Evolutionary conservation across 805 yeast species (phyloP).

Genomic region (Lipomyces yamanashiensis): DNA sequence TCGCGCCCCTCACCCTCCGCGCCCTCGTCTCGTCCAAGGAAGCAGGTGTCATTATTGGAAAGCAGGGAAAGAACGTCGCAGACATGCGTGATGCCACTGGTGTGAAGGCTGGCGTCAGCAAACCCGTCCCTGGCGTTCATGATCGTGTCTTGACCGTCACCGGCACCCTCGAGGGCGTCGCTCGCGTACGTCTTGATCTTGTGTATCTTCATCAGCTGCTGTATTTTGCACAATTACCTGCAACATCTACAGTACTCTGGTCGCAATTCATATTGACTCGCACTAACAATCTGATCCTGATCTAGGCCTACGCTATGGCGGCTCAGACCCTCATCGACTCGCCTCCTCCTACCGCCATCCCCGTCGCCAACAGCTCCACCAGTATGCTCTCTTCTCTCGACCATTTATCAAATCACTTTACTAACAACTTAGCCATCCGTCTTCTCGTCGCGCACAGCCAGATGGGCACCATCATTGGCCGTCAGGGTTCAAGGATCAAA

Average conservation of each 20-base stretch:
- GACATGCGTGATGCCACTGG: conserved; percentile 72
- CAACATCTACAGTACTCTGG: background rate
- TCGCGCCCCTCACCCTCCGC: conserved; percentile 46
- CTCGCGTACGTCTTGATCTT: conserved; percentile 42
- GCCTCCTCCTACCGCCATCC: conserved; percentile 59
- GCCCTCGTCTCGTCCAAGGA: conserved; percentile 81
- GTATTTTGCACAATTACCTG: too few species aligned
- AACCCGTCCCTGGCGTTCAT: conserved; percentile 75
- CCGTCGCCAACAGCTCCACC: conserved; percentile 17
- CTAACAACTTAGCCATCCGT: conserved; percentile 60
- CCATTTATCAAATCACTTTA: conserved; percentile 33
- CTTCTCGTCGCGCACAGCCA: conserved; percentile 80
- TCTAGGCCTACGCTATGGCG: conserved; percentile 64
- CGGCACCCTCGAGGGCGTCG: conserved; percentile 71
- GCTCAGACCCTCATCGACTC: conserved; percentile 65
- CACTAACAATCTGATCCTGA: conserved; percentile 35
- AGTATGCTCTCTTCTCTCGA: background rate
- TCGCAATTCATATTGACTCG: background rate
- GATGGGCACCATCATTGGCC: conserved; percentile 87
- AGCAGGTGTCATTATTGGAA: conserved; percentile 89
- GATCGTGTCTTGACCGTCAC: conserved; percentile 82
- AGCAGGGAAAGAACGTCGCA: conserved; percentile 78
- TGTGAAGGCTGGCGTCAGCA: conserved; percentile 86
- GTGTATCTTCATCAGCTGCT: background rate
- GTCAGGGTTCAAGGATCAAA: conserved; percentile 79